A percentile compares a stretch with the other conserved stretches of the same genome.
Conservation (phyloP, 345 rosid species). For the Populus simonii region DNA sequence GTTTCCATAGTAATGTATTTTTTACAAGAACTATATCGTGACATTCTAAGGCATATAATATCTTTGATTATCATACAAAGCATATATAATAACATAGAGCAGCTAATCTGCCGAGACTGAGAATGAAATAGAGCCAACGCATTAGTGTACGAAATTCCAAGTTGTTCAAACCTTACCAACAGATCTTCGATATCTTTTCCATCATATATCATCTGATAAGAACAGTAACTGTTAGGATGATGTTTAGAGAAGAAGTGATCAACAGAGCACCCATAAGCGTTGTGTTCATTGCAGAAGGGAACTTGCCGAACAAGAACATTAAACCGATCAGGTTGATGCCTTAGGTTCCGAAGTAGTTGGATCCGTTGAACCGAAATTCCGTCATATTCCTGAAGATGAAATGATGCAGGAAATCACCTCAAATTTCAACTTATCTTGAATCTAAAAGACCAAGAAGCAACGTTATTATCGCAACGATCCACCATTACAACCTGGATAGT, state of each 20-base stretch:
- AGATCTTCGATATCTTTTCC: constrained; percentile 55
- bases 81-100: not conserved
- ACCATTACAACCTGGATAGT: constrained; percentile 3
- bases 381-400: constrained; percentile 67
- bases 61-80: not conserved
- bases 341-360: constrained; percentile 44
- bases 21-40: too few relatives aligned
- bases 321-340: constrained; percentile 73
- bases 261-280: constrained; percentile 55
- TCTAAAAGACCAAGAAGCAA: constrained; percentile 14
- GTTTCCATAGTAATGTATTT: too few relatives aligned
- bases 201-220: constrained; percentile 68
- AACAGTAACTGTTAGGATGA: constrained; percentile 56
- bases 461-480: not conserved
- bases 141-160: not conserved
- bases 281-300: constrained; percentile 62
- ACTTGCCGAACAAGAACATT: constrained; percentile 71
- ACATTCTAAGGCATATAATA: not conserved
- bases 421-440: constrained; percentile 17
- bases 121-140: not conserved
- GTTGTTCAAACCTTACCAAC: constrained; percentile 42
- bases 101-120: not conserved
- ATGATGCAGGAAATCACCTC: constrained; percentile 33
- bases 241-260: constrained; percentile 79
- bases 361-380: constrained; percentile 60